A percentile compares a stretch with the other conserved stretches of the same genome.
phyloP scores from a whole-genome alignment of 2,329 filamentous ascomycete species.

The Neonectria ditissima region DNA sequence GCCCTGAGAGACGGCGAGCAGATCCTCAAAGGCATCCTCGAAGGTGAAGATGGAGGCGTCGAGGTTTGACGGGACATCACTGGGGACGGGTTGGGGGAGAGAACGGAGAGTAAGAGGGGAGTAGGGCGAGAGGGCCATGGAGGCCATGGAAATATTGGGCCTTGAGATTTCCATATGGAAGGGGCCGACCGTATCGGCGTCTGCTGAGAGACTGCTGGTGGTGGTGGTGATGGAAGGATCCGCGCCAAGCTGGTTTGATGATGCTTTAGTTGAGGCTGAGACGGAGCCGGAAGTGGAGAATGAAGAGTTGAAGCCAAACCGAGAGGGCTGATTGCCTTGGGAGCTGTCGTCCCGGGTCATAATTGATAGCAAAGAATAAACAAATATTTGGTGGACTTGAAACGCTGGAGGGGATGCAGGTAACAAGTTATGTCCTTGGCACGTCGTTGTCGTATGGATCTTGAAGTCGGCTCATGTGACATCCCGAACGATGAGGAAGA shows the following conservation, averaged over 20 bases:
- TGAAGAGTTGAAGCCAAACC: slow-evolving; percentile 35
- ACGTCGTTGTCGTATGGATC: neutral
- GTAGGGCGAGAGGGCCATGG: slow-evolving; percentile 45
- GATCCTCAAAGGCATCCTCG: slow-evolving; percentile 69
- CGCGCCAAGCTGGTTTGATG: slow-evolving; percentile 6
- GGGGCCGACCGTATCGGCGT: slow-evolving; percentile 32
- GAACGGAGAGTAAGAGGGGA: slow-evolving; percentile 53
- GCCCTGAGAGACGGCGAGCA: slow-evolving; percentile 61
- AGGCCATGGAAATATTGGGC: slow-evolving; percentile 36
- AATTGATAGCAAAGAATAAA: slow-evolving; percentile 19
- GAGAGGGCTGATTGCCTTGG: slow-evolving; percentile 52
- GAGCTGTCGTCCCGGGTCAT: slow-evolving; percentile 21
- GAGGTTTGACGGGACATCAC: slow-evolving; percentile 54
- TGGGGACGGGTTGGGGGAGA: slow-evolving; percentile 61
- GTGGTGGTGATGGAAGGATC: slow-evolving; percentile 12
- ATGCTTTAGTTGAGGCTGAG: slow-evolving; percentile 32
- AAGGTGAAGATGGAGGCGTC: slow-evolving; percentile 61
- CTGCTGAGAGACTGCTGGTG: slow-evolving; percentile 2
- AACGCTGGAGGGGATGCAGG: neutral
- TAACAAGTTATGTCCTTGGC: neutral
- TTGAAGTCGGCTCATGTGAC: slow-evolving; percentile 14
- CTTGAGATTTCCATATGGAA: slow-evolving; percentile 35
- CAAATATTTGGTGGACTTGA: slow-evolving; percentile 19
- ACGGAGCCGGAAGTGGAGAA: slow-evolving; percentile 27
- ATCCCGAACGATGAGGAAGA: slow-evolving; percentile 27